Conservation (phyloP, 352 stramenopile genomes). For the Pythium phragmiticola region DNA sequence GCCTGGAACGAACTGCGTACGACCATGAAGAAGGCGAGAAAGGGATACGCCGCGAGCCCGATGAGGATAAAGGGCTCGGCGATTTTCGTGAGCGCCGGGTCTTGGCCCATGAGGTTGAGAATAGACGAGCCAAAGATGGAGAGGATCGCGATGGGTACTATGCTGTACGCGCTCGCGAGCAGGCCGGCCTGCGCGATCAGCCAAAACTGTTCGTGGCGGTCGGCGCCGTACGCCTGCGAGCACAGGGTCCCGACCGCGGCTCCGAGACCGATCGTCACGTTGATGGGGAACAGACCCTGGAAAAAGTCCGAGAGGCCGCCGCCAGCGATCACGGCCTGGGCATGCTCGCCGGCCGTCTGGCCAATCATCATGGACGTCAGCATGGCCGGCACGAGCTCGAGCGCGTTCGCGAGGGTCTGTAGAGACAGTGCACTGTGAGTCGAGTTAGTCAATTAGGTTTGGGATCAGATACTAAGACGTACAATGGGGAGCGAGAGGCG, state of each 20-base stretch:
- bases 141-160: constrained; percentile 35
- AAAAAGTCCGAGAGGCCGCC: constrained; percentile 49
- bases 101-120: constrained; percentile 48
- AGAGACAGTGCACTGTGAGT: background rate
- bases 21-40: constrained; percentile 37
- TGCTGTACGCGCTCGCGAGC: constrained; percentile 36
- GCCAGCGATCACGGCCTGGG: constrained; percentile 41
- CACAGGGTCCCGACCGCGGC: constrained; percentile 61
- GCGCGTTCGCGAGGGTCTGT: constrained; percentile 41
- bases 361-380: constrained; percentile 63
- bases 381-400: constrained; percentile 50
- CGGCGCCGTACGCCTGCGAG: constrained; percentile 58
- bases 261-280: constrained; percentile 44
- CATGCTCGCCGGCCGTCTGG: constrained; percentile 34
- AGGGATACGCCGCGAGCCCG: constrained; percentile 39
- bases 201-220: constrained; percentile 49
- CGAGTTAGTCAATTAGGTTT: background rate
- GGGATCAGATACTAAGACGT: background rate
- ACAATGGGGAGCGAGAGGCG: constrained; percentile 20
- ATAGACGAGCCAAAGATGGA: constrained; percentile 39
- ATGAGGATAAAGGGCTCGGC: constrained; percentile 41
- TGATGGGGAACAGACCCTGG: constrained; percentile 45
- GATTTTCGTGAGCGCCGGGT: constrained; percentile 42
- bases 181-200: constrained; percentile 49
- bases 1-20: constrained; percentile 43